Conservation (phyloP, 1,284 basidiomycete genomes). For the Chalciporus sp. region DNA sequence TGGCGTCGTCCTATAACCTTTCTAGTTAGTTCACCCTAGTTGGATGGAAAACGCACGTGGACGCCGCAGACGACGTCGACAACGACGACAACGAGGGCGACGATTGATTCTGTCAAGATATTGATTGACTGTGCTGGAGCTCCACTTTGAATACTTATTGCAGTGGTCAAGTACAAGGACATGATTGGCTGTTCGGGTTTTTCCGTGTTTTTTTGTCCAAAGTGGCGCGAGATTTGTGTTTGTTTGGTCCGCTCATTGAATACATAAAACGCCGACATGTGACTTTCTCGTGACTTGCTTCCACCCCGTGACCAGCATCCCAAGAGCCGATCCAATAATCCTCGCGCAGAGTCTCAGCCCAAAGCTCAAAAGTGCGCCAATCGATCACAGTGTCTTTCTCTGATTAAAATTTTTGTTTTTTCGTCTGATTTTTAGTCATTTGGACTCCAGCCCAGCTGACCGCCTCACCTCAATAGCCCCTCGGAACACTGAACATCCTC, state of each 20-base stretch:
- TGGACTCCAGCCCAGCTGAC: not conserved
- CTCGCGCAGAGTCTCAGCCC: constrained; percentile 4
- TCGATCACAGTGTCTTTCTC: not conserved
- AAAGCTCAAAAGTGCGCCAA: constrained; percentile 1
- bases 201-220: not conserved
- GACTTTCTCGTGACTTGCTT: constrained; percentile 39
- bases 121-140: too few relatives aligned
- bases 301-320: constrained; percentile 38
- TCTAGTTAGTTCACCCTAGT: too few relatives aligned
- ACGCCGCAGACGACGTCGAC: too few relatives aligned
- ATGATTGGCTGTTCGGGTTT: not conserved
- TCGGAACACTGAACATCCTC: not conserved
- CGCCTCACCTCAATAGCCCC: not conserved
- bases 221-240: constrained; percentile 25
- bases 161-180: too few relatives aligned
- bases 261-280: constrained; percentile 36
- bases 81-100: too few relatives aligned
- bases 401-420: not conserved
- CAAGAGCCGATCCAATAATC: constrained; percentile 8
- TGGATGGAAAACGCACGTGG: too few relatives aligned
- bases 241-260: constrained; percentile 29
- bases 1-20: too few relatives aligned
- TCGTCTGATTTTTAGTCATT: not conserved
- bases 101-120: too few relatives aligned
- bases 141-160: too few relatives aligned